phyloP scores from a whole-genome alignment of 1,284 basidiomycete species.

The Phlebopus sp. region DNA sequence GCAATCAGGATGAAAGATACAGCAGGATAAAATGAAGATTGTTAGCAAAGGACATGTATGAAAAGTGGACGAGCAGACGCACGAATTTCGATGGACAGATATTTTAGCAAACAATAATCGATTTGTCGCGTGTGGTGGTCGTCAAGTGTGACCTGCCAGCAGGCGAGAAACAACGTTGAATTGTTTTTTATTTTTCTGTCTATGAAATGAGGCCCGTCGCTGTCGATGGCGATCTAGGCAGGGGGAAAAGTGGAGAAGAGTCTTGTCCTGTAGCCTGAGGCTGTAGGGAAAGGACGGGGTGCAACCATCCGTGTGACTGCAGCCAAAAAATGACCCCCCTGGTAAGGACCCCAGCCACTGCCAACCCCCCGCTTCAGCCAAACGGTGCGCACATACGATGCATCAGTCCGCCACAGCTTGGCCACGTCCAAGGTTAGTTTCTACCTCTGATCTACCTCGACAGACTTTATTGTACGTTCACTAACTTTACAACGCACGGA shows the following conservation, averaged over 20 bases:
- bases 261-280: constrained; percentile 37
- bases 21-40: constrained; percentile 15
- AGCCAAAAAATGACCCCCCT: constrained; percentile 33
- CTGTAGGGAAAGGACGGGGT: constrained; percentile 37
- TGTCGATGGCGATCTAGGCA: constrained; percentile 29
- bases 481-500: no score
- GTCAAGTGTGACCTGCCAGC: constrained; percentile 87
- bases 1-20: constrained; percentile 8
- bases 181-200: constrained; percentile 31
- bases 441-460: no score
- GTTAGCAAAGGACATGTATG: constrained; percentile 50
- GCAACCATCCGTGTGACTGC: constrained; percentile 32
- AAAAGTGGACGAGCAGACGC: constrained; percentile 22
- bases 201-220: constrained; percentile 34
- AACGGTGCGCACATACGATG: constrained; percentile 7
- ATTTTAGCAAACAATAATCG: constrained; percentile 34
- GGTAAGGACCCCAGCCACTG: constrained; percentile 26
- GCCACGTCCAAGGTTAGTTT: no score
- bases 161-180: constrained; percentile 54
- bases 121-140: constrained; percentile 68
- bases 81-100: constrained; percentile 45
- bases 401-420: not conserved
- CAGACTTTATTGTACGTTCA: no score
- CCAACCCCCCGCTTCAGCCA: constrained; percentile 6
- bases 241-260: constrained; percentile 6